phyloP scores from a whole-genome alignment of 768 basidiomycete genomes.

The Lentinula detonsa region DNA sequence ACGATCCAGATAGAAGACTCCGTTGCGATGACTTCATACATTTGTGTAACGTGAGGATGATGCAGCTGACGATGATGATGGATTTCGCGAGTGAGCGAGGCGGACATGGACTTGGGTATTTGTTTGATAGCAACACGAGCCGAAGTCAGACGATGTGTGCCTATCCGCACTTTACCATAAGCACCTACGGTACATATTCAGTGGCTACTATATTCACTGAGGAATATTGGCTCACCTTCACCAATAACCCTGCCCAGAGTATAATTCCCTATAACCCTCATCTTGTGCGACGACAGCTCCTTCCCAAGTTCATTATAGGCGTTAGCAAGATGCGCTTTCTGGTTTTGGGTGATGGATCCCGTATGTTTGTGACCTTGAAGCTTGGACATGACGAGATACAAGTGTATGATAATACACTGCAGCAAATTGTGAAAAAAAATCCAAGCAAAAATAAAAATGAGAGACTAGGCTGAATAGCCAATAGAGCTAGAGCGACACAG shows the following conservation, averaged over 20 bases:
- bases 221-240: slow-evolving; percentile 58
- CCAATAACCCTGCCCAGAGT: slow-evolving; percentile 92
- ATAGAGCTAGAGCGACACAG: neutral
- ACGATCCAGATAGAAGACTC: slow-evolving; percentile 96
- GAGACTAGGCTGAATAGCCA: neutral
- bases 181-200: slow-evolving; percentile 50
- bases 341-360: slow-evolving; percentile 61
- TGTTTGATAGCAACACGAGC: slow-evolving; percentile 96
- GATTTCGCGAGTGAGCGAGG: slow-evolving; percentile 91
- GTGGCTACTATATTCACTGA: slow-evolving; percentile 10
- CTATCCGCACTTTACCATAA: slow-evolving; percentile 93
- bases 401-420: slow-evolving; percentile 9
- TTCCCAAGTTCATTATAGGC: slow-evolving; percentile 97
- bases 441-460: slow-evolving; percentile 7
- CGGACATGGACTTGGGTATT: slow-evolving; percentile 90
- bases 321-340: slow-evolving; percentile 84
- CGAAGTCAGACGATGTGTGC: slow-evolving; percentile 88
- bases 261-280: slow-evolving; percentile 92
- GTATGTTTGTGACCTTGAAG: slow-evolving; percentile 55
- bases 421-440: neutral
- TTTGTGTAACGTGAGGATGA: slow-evolving; percentile 91
- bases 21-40: slow-evolving; percentile 97
- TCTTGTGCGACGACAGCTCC: slow-evolving; percentile 86
- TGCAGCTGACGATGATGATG: slow-evolving; percentile 97
- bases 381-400: slow-evolving; percentile 42